Base-by-base conservation (phyloP, 768 basidiomycete genomes). In the Calocera viscosa region DNA sequence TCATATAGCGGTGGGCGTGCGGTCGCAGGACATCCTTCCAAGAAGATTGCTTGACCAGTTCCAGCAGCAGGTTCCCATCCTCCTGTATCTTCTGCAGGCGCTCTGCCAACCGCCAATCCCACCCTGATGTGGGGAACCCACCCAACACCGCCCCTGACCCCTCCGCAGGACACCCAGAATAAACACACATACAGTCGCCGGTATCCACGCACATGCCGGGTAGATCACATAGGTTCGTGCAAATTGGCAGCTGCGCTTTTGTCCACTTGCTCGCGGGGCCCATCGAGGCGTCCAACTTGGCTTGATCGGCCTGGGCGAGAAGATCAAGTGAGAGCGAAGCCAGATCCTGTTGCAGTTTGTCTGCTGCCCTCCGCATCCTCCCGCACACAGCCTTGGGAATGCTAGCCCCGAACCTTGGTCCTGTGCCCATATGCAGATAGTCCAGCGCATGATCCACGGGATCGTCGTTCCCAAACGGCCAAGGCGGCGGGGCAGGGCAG, bases 161-260 rank as follows among this genome's bases (percentile, higher is more conserved):
- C 49, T 67, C 65, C 2, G 71, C 66, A 8, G 70, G 68, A 68
- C 76, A 77, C 14, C 69, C 66, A 1, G 74, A 69, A 19, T 70
- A 68, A 14, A 77, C 74, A 60, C 76, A 77, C 49, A 73, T 72
- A 64, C 76, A 77, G 24, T 71, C 68, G 2, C 74, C 75, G 8
- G 74, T 75, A 67, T 77, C 71, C 24, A 77, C 72, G 68, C 76
- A 77, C 39, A 75, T 70, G 11, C 71, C 67, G 10, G 76, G 76
- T 53, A 71, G 72, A 53, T 70, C 67, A 67, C 75, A 77, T 35
- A 75, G 70, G 67, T 77, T 77, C 71, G 72, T 74, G 69, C 76
- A 77, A 10, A 74, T 63, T 1, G 75, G 74, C 3, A 74, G 66
- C 28, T 74, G 70, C 41, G 70, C 71, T 30, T 73, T 22, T 14